Percentiles rank a stretch among this genome's conserved stretches.
Evolutionary conservation across 257 asterid species (phyloP).

Genomic region (Verbena officinalis): DNA sequence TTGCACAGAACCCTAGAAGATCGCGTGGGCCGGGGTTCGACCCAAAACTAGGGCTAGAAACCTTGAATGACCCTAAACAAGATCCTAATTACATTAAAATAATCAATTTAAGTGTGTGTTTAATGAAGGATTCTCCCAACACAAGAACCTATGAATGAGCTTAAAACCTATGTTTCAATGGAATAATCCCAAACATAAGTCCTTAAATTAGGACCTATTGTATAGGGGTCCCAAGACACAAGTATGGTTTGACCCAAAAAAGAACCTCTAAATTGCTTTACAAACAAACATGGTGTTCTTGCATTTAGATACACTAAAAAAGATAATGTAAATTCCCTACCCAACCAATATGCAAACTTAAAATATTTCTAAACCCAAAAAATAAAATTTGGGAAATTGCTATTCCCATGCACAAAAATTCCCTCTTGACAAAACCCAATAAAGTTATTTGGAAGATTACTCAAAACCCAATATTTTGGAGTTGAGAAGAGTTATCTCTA

Average conservation of each 20-base stretch:
- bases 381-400: conserved; percentile 42
- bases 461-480: conserved; percentile 38
- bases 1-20: conserved; percentile 47
- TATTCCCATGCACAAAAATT: conserved; percentile 34
- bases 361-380: conserved; percentile 36
- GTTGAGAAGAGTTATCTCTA: conserved; percentile 14
- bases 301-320: conserved; percentile 26
- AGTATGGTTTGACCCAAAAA: conserved; percentile 49
- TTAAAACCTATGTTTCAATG: conserved; percentile 11
- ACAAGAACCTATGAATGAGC: conserved; percentile 29
- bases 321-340: conserved; percentile 17
- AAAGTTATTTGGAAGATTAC: conserved; percentile 33
- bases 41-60: conserved; percentile 27
- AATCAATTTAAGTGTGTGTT: neutral
- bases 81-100: conserved; percentile 14
- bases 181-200: conserved; percentile 32
- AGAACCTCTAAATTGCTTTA: conserved; percentile 36
- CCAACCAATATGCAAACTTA: conserved; percentile 3
- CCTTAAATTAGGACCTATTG: conserved; percentile 52
- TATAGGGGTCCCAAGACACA: conserved; percentile 53
- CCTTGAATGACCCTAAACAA: conserved; percentile 33
- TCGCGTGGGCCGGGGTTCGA: conserved; percentile 37
- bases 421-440: conserved; percentile 41
- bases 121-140: conserved; percentile 37
- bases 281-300: conserved; percentile 57